Evolutionary conservation across 768 basidiomycete genomes (phyloP).

Genomic region (Lactarius indigo): DNA sequence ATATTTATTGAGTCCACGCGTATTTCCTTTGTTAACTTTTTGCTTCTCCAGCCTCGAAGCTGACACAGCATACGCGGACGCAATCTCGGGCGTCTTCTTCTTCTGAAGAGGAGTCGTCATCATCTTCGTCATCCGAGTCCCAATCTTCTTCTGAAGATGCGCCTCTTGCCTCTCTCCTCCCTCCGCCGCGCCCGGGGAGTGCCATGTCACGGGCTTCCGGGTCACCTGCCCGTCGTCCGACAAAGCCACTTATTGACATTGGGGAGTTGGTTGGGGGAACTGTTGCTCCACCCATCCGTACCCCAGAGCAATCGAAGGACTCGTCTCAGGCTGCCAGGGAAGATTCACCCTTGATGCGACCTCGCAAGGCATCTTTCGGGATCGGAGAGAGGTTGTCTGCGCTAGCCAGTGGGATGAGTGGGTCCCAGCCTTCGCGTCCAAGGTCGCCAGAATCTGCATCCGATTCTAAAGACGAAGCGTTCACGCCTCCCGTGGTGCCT

Average conservation of each 20-base stretch:
- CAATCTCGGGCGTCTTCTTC: slow-evolving; percentile 28
- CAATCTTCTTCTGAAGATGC: slow-evolving; percentile 56
- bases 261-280: slow-evolving; percentile 18
- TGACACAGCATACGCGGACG: slow-evolving; percentile 8
- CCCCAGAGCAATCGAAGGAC: slow-evolving; percentile 3
- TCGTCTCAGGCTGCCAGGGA: not conserved
- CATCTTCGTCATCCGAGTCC: slow-evolving; percentile 13
- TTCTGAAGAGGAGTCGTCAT: slow-evolving; percentile 28
- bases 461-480: slow-evolving; percentile 15
- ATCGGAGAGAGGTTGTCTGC: slow-evolving; percentile 22
- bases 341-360: not conserved
- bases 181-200: slow-evolving; percentile 65
- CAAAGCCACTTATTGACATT: slow-evolving; percentile 45
- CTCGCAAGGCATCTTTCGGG: slow-evolving; percentile 21
- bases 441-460: slow-evolving; percentile 6
- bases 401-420: slow-evolving; percentile 15
- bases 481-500: slow-evolving; percentile 21
- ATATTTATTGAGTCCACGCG: not conserved
- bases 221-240: slow-evolving; percentile 31
- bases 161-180: slow-evolving; percentile 60
- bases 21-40: not conserved
- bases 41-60: not conserved
- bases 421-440: slow-evolving; percentile 12
- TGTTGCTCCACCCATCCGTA: not conserved
- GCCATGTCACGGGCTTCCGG: slow-evolving; percentile 35